A percentile compares a stretch with the other conserved stretches of the same genome.
phyloP scores from a whole-genome alignment of 2,329 filamentous ascomycete genomes.

The Stemphylium lycopersici region DNA sequence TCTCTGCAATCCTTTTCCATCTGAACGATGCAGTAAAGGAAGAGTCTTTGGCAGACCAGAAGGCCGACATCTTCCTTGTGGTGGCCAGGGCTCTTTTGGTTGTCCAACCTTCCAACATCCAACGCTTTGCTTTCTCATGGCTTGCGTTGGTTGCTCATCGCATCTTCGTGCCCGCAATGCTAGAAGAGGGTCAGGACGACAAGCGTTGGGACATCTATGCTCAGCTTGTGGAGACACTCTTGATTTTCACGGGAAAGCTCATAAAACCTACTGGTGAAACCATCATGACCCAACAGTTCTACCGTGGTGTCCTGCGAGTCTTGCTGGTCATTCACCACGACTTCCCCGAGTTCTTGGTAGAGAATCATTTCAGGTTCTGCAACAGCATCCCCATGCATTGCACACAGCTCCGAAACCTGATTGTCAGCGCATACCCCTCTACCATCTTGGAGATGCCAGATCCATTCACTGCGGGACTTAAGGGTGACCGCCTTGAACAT shows the following conservation, averaged over 20 bases:
- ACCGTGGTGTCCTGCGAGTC: constrained; percentile 81
- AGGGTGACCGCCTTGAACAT: constrained; percentile 78
- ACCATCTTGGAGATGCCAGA: constrained; percentile 74
- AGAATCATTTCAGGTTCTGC: constrained; percentile 83
- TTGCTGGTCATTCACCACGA: constrained; percentile 89
- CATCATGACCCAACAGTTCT: constrained; percentile 78
- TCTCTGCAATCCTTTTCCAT: constrained; percentile 82
- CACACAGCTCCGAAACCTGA: constrained; percentile 84
- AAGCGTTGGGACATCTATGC: constrained; percentile 78
- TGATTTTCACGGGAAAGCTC: constrained; percentile 78
- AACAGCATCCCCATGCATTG: constrained; percentile 82
- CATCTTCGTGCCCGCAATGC: constrained; percentile 78
- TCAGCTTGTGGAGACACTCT: constrained; percentile 73
- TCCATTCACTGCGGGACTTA: constrained; percentile 73
- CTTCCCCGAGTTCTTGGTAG: constrained; percentile 89
- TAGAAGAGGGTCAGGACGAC: constrained; percentile 64
- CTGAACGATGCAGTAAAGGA: constrained; percentile 65
- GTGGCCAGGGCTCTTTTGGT: constrained; percentile 74
- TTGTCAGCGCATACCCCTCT: constrained; percentile 79
- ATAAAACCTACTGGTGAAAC: constrained; percentile 75
- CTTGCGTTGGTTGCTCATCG: constrained; percentile 81
- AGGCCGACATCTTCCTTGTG: constrained; percentile 71
- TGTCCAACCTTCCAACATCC: constrained; percentile 77
- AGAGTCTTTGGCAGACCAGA: constrained; percentile 56
- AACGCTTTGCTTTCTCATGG: constrained; percentile 87